These are phyloP conservation scores for Penicillium roqueforti DNA, from an alignment of 495 filamentous ascomycete species.

Conservation along the genomic window DNA sequence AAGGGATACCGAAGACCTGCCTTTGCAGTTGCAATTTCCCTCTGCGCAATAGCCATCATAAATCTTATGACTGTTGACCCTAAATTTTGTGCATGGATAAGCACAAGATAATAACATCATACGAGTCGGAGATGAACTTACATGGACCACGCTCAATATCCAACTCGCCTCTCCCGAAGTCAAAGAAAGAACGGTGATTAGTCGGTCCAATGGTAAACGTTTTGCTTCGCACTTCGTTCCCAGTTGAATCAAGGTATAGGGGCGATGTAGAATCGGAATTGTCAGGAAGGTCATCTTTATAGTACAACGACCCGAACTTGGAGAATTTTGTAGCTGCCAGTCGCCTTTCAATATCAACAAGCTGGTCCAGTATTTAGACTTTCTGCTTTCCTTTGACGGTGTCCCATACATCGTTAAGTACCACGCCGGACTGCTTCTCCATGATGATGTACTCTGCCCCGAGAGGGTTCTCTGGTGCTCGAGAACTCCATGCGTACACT, in stretches of 20 bases:
- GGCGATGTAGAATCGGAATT: background rate
- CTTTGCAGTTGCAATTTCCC: too few species aligned
- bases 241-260: background rate
- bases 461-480: background rate
- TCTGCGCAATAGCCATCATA: background rate
- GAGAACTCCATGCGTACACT: background rate
- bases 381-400: background rate
- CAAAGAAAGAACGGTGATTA: background rate
- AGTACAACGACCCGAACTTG: background rate
- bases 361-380: background rate
- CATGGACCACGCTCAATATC: background rate
- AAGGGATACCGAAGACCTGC: too few species aligned
- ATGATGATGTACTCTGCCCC: background rate
- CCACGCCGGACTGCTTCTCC: background rate
- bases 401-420: background rate
- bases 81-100: background rate
- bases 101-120: background rate
- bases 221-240: background rate
- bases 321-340: background rate
- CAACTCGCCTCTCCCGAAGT: background rate
- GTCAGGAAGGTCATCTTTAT: background rate
- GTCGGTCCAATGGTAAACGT: background rate
- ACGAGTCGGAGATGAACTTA: background rate
- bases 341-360: background rate
- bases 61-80: background rate